These are phyloP conservation scores for Ganoderma sinense DNA, from an alignment of 1,284 basidiomycete species.

Conservation along the genomic window DNA sequence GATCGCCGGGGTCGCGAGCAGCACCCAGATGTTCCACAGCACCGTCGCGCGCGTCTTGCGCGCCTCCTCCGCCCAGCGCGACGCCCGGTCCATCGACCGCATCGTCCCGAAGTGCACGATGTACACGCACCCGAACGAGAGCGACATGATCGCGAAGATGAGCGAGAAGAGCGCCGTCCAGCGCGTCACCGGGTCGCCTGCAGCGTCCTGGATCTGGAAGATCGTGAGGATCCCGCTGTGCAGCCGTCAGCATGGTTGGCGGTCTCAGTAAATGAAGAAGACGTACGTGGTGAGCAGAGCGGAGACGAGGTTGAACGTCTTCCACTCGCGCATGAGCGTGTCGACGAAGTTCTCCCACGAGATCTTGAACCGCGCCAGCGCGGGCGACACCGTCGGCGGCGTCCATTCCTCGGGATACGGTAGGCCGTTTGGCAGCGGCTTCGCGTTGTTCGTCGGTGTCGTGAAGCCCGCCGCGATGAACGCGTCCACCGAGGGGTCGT, in stretches of 20 bases:
- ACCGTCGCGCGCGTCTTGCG: constrained; percentile 68
- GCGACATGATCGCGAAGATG: constrained; percentile 74
- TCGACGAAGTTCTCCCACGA: constrained; percentile 80
- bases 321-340: constrained; percentile 76
- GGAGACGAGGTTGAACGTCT: constrained; percentile 79
- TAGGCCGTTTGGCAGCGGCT: constrained; percentile 36
- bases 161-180: constrained; percentile 73
- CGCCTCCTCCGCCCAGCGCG: constrained; percentile 82
- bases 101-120: constrained; percentile 82
- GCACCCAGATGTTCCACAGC: constrained; percentile 84
- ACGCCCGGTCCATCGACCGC: constrained; percentile 79
- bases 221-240: constrained; percentile 75
- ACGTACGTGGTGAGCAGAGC: constrained; percentile 74
- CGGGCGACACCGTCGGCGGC: constrained; percentile 61
- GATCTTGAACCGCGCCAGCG: constrained; percentile 68
- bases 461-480: constrained; percentile 25
- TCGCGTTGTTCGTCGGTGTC: constrained; percentile 16
- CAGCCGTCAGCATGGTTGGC: not conserved
- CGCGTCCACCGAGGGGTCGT: constrained; percentile 26
- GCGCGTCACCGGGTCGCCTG: constrained; percentile 68
- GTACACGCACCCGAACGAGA: constrained; percentile 80
- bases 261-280: not conserved
- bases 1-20: constrained; percentile 75
- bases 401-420: constrained; percentile 75
- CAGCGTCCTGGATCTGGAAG: constrained; percentile 71